Conservation (phyloP, 495 filamentous ascomycete species). For the Penicillium lagena region DNA sequence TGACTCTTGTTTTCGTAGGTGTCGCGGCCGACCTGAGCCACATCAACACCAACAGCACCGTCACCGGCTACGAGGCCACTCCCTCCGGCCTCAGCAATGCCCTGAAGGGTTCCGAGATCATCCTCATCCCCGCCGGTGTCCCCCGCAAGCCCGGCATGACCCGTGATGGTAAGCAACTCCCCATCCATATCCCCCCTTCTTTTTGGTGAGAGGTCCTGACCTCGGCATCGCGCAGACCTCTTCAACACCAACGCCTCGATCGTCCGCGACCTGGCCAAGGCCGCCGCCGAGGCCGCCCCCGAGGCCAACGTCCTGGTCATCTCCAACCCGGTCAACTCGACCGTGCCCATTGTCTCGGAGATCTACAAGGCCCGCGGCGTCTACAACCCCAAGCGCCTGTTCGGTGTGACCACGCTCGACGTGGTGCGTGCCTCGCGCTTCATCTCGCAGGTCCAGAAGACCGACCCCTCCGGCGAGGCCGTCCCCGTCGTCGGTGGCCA, state of each 20-base stretch:
- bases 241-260: conserved; percentile 99
- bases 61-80: conserved; percentile 80
- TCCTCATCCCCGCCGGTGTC: conserved; percentile 96
- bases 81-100: conserved; percentile 65
- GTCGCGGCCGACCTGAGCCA: conserved; percentile 96
- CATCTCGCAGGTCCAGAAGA: conserved; percentile 84
- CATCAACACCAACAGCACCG: conserved; percentile 97
- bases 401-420: conserved; percentile 98
- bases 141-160: conserved; percentile 99
- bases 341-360: conserved; percentile 94
- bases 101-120: conserved; percentile 82
- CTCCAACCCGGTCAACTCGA: conserved; percentile 97
- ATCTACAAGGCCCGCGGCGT: conserved; percentile 89
- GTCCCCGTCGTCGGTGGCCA: conserved; percentile 96
- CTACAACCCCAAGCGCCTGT: conserved; percentile 97
- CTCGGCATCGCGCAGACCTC: conserved; percentile 51
- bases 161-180: conserved; percentile 62
- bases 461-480: conserved; percentile 85
- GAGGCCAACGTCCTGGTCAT: conserved; percentile 96
- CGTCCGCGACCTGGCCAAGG: conserved; percentile 97
- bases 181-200: background rate
- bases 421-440: conserved; percentile 97
- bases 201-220: background rate
- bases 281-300: conserved; percentile 78
- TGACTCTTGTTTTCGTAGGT: conserved; percentile 45